Percentiles rank a stretch among this genome's conserved stretches.
These are phyloP conservation scores for Malus hybrid DNA, from an alignment of 331 rosid genomes.

Conservation along the genomic window DNA sequence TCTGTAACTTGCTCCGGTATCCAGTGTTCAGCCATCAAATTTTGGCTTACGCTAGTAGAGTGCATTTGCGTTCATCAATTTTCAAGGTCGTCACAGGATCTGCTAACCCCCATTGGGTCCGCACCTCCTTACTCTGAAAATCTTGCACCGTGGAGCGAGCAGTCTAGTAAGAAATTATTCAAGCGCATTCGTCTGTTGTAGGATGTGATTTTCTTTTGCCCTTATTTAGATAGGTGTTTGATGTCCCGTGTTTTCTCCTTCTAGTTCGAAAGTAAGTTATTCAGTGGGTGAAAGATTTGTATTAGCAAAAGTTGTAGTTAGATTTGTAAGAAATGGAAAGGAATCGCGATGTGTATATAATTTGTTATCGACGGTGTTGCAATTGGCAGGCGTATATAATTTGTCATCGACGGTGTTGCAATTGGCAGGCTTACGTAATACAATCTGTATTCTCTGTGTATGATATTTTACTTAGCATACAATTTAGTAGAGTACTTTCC, in stretches of 20 bases:
- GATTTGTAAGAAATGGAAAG: constrained; percentile 10
- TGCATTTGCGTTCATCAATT: background rate
- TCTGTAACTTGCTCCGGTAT: constrained; percentile 7
- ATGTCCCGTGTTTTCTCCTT: background rate
- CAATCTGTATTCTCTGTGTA: background rate
- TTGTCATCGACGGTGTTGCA: no score
- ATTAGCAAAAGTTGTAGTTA: constrained; percentile 4
- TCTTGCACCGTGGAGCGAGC: background rate
- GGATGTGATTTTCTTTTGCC: background rate
- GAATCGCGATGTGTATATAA: constrained; percentile 26
- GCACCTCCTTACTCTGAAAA: background rate
- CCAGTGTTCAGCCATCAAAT: constrained; percentile 1
- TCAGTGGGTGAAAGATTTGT: constrained; percentile 17
- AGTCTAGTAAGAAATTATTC: background rate
- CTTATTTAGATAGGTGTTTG: background rate
- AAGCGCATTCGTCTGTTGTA: constrained; percentile 5
- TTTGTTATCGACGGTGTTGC: background rate
- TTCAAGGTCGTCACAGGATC: background rate
- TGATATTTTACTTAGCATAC: background rate
- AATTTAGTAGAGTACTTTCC: background rate
- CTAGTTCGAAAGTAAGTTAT: background rate
- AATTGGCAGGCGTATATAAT: no score
- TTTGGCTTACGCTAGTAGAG: background rate
- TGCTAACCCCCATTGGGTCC: background rate
- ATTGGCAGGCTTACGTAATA: background rate